phyloP scores from a whole-genome alignment of 306 rosid species.

The Fragaria nilgerrensis region DNA sequence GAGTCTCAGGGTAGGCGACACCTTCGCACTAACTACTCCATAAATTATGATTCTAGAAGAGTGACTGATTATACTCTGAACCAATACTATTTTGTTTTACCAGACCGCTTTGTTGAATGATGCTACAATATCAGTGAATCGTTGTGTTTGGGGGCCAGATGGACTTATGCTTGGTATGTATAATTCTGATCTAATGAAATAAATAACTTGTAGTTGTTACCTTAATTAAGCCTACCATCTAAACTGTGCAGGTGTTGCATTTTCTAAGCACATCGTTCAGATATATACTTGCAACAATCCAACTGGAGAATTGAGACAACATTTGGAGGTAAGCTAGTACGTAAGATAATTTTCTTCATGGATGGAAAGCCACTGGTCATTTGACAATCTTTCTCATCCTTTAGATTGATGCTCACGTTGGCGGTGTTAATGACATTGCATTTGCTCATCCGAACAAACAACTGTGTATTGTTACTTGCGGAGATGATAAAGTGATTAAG shows the following conservation, averaged over 20 bases:
- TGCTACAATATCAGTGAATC: conserved; percentile 40
- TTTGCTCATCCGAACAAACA: conserved; percentile 48
- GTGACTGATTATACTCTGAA: conserved; percentile 17
- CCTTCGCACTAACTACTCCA: background rate
- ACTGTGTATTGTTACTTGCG: conserved; percentile 40
- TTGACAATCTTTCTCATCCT: conserved; percentile 16
- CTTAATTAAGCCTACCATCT: background rate
- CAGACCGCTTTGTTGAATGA: conserved; percentile 44
- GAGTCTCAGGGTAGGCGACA: background rate
- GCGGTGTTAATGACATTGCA: conserved; percentile 50
- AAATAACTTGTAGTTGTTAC: background rate
- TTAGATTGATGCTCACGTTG: conserved; percentile 47
- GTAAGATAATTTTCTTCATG: background rate
- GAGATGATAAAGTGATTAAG: conserved; percentile 47
- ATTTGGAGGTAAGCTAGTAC: conserved; percentile 35
- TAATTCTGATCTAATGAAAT: background rate
- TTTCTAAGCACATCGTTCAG: conserved; percentile 44
- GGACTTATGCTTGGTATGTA: conserved; percentile 46
- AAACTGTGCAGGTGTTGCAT: conserved; percentile 37
- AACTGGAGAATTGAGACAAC: conserved; percentile 42
- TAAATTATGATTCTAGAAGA: background rate
- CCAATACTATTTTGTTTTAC: background rate
- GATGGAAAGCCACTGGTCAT: background rate
- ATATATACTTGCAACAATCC: conserved; percentile 36
- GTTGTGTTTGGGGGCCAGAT: conserved; percentile 49